These are phyloP conservation scores for Fusarium chlamydosporum DNA, from an alignment of 2,329 filamentous ascomycete genomes.

Conservation along the genomic window DNA sequence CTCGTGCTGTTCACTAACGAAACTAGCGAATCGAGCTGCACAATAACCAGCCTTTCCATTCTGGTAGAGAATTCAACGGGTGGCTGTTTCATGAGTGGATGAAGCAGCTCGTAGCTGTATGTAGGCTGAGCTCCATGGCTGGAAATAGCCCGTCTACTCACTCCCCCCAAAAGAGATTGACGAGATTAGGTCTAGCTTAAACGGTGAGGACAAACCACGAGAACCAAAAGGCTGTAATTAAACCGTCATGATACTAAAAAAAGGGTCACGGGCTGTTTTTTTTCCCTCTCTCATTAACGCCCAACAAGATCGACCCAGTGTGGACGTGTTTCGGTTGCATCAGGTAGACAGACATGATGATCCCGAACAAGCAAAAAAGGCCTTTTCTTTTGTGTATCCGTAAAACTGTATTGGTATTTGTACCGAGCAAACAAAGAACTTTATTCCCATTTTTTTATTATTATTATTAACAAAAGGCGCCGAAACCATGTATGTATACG, in stretches of 20 bases:
- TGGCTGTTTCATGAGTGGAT: constrained; percentile 42
- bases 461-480: background rate
- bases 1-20: background rate
- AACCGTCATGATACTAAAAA: constrained; percentile 47
- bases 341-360: constrained; percentile 20
- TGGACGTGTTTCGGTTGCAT: constrained; percentile 19
- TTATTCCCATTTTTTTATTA: background rate
- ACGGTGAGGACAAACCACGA: constrained; percentile 39
- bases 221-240: constrained; percentile 41
- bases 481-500: constrained; percentile 17
- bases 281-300: background rate
- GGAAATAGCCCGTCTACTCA: no score
- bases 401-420: background rate
- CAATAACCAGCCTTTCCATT: constrained; percentile 20
- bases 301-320: constrained; percentile 16
- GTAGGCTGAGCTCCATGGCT: constrained; percentile 6
- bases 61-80: constrained; percentile 22
- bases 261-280: constrained; percentile 15
- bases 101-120: constrained; percentile 11
- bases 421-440: background rate
- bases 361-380: constrained; percentile 24
- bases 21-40: constrained; percentile 20
- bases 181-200: constrained; percentile 36
- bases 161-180: background rate
- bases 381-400: background rate